phyloP scores from a whole-genome alignment of 768 basidiomycete species.

The Gymnopilus dilepis region DNA sequence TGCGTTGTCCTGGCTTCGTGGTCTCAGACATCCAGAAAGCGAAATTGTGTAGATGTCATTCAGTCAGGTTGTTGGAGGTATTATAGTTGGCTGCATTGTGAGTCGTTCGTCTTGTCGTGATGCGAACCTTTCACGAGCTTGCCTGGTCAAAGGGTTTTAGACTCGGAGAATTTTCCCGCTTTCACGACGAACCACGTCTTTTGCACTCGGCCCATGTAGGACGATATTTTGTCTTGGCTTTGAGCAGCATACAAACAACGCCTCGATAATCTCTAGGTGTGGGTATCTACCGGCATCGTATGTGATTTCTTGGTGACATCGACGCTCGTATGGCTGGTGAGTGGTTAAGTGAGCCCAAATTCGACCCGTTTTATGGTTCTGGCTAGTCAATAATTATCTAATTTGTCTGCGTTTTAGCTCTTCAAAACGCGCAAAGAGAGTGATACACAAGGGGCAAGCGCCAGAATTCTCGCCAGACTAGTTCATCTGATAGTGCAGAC shows the following conservation, averaged over 20 bases:
- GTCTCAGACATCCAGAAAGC: not conserved
- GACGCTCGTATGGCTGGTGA: slow-evolving; percentile 17
- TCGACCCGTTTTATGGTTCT: not conserved
- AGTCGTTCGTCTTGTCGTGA: no score
- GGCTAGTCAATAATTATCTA: no score
- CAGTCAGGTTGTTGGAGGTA: no score
- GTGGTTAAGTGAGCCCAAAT: slow-evolving; percentile 1
- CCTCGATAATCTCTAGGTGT: not conserved
- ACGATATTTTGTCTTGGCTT: no score
- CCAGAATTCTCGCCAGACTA: slow-evolving; percentile 14
- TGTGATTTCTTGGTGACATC: slow-evolving; percentile 18
- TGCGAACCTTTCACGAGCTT: no score
- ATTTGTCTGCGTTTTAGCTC: no score
- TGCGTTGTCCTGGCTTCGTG: not conserved
- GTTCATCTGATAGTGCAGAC: no score
- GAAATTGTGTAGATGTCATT: no score
- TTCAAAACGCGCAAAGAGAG: not conserved
- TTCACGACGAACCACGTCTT: not conserved
- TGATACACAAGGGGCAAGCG: slow-evolving; percentile 3
- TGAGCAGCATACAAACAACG: no score
- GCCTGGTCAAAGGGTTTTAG: no score
- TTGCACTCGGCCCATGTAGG: slow-evolving; percentile 9
- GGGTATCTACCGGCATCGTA: slow-evolving; percentile 12
- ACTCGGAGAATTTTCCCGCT: no score
- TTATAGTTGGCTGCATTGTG: no score